phyloP scores from a whole-genome alignment of 257 asterid species.

The Euphrasia confusa region DNA sequence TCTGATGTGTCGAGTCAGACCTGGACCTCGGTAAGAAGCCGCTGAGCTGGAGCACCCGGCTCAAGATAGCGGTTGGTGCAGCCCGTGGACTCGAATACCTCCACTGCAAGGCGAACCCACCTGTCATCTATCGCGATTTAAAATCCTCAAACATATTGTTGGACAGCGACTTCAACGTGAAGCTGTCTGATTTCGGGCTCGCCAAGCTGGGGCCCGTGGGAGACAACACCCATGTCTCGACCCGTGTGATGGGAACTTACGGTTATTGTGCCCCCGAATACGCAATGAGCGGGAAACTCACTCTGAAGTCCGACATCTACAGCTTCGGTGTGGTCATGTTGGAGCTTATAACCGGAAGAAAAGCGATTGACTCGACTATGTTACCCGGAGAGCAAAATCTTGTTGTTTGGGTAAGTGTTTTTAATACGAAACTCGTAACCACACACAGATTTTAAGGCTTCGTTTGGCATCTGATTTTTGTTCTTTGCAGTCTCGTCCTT shows the following conservation, averaged over 20 bases:
- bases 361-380: conserved; percentile 50
- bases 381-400: conserved; percentile 66
- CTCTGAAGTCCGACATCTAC: conserved; percentile 83
- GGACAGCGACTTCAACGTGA: conserved; percentile 70
- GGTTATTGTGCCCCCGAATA: conserved; percentile 95
- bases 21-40: conserved; percentile 44
- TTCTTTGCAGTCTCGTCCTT: conserved; percentile 56
- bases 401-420: conserved; percentile 71
- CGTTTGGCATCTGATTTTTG: not conserved
- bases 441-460: no score
- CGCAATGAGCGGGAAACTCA: conserved; percentile 77
- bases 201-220: conserved; percentile 93
- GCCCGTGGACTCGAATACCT: conserved; percentile 87
- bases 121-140: conserved; percentile 79
- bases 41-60: conserved; percentile 71
- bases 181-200: conserved; percentile 86
- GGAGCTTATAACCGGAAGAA: conserved; percentile 83
- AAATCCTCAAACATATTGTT: conserved; percentile 78
- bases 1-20: conserved; percentile 28
- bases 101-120: conserved; percentile 81
- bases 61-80: conserved; percentile 78
- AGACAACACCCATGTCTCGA: conserved; percentile 85
- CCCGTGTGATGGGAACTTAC: conserved; percentile 90
- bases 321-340: conserved; percentile 89
- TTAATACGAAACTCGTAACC: no score